phyloP scores from a whole-genome alignment of 495 filamentous ascomycete genomes.

The Neurospora discreta region DNA sequence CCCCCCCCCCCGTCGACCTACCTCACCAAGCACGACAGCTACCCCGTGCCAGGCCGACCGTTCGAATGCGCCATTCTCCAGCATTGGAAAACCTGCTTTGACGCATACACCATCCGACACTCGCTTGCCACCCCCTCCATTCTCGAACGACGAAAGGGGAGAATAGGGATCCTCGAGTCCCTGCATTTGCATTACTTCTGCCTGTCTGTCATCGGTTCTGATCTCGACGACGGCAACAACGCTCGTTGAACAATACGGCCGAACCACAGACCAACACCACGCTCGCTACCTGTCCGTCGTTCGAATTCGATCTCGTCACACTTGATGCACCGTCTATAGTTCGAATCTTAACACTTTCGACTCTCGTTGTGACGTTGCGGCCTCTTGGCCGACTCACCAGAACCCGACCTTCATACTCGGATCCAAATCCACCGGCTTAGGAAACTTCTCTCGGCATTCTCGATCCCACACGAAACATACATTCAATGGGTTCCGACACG shows the following conservation, averaged over 20 bases:
- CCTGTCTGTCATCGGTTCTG: neutral
- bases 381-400: neutral
- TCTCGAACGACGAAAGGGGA: neutral
- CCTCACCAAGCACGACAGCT: neutral
- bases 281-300: neutral
- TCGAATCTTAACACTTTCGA: neutral
- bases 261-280: neutral
- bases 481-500: slow-evolving; percentile 1
- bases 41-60: neutral
- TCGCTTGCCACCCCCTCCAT: slow-evolving; percentile 6
- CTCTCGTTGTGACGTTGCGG: slow-evolving; percentile 1
- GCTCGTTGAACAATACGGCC: neutral
- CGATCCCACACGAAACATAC: neutral
- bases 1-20: neutral
- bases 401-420: neutral
- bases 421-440: neutral
- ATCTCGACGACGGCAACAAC: neutral
- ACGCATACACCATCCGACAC: slow-evolving; percentile 12
- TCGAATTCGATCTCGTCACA: slow-evolving; percentile 24
- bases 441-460: neutral
- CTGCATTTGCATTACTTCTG: neutral
- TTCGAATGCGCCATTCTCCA: slow-evolving; percentile 9
- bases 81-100: slow-evolving; percentile 16
- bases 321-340: slow-evolving; percentile 21
- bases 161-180: neutral